A percentile compares a stretch with the other conserved stretches of the same genome.
These are phyloP conservation scores for Colletotrichum sp. DNA, from an alignment of 2,329 filamentous ascomycete genomes.

Conservation along the genomic window DNA sequence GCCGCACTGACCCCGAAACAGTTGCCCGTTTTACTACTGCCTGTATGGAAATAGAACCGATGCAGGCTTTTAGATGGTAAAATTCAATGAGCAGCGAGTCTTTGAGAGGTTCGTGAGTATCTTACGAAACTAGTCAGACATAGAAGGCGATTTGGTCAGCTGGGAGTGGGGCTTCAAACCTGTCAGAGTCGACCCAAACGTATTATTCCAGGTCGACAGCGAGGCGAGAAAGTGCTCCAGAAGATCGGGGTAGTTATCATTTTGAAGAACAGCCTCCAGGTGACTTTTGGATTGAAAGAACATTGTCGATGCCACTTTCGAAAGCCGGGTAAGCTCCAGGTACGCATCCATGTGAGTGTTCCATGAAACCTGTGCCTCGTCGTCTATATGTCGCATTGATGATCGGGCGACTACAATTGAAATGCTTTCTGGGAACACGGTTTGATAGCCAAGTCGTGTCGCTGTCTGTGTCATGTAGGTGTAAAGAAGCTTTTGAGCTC, in stretches of 20 bases:
- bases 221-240: slow-evolving; percentile 22
- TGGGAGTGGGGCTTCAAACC: neutral
- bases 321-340: slow-evolving; percentile 22
- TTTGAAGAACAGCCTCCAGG: slow-evolving; percentile 21
- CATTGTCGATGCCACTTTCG: slow-evolving; percentile 22
- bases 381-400: neutral
- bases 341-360: slow-evolving; percentile 23
- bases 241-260: slow-evolving; percentile 22
- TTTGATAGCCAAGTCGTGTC: neutral
- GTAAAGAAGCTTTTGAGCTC: slow-evolving; percentile 24
- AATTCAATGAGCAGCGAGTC: slow-evolving; percentile 22
- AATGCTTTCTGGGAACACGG: slow-evolving; percentile 8
- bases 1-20: slow-evolving; percentile 1
- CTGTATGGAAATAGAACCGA: slow-evolving; percentile 24
- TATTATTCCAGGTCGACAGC: slow-evolving; percentile 21
- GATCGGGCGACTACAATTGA: neutral
- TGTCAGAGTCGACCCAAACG: neutral
- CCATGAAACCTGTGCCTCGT: neutral
- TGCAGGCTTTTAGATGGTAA: slow-evolving; percentile 25
- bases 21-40: slow-evolving; percentile 24
- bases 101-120: slow-evolving; percentile 3
- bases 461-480: slow-evolving; percentile 23
- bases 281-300: slow-evolving; percentile 25
- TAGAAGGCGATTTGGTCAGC: neutral
- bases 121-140: neutral